A percentile compares a stretch with the other conserved stretches of the same genome.
Evolutionary conservation across 192 early-diverging fungal genomes (phyloP).

Genomic region (Helicostylum pulchrum): DNA sequence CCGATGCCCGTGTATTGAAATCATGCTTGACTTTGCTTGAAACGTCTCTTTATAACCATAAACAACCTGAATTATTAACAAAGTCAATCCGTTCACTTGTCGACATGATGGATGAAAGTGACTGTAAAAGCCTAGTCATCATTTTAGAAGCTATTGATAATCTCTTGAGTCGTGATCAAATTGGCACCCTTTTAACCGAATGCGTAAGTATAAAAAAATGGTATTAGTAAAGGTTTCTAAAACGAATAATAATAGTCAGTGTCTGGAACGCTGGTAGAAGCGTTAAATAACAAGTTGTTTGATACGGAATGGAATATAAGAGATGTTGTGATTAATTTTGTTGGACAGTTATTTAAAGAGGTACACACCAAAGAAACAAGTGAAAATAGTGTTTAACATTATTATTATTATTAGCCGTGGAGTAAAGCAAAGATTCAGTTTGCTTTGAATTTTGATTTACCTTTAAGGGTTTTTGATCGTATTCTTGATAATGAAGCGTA

Average conservation of each 20-base stretch:
- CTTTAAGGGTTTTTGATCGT: constrained; percentile 36
- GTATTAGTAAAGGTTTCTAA: too few species aligned
- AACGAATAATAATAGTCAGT: not conserved
- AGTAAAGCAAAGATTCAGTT: constrained; percentile 31
- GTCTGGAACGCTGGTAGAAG: constrained; percentile 30
- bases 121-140: constrained; percentile 21
- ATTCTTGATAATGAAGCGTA: constrained; percentile 49
- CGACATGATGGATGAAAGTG: constrained; percentile 17
- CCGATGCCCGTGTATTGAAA: constrained; percentile 11
- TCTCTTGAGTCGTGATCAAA: constrained; percentile 16
- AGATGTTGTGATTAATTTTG: constrained; percentile 47
- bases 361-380: not conserved
- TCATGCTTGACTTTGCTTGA: not conserved
- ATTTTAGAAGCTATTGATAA: constrained; percentile 29
- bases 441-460: constrained; percentile 40
- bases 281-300: constrained; percentile 36
- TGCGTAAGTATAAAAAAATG: constrained; percentile 10
- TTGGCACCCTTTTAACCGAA: constrained; percentile 12
- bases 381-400: too few species aligned
- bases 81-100: constrained; percentile 16
- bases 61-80: not conserved
- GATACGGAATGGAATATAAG: constrained; percentile 55
- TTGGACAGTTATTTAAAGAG: constrained; percentile 42
- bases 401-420: not conserved
- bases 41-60: constrained; percentile 4